phyloP scores from a whole-genome alignment of 1,139 yeast species.

The Hyphopichia pseudoburtonii region DNA sequence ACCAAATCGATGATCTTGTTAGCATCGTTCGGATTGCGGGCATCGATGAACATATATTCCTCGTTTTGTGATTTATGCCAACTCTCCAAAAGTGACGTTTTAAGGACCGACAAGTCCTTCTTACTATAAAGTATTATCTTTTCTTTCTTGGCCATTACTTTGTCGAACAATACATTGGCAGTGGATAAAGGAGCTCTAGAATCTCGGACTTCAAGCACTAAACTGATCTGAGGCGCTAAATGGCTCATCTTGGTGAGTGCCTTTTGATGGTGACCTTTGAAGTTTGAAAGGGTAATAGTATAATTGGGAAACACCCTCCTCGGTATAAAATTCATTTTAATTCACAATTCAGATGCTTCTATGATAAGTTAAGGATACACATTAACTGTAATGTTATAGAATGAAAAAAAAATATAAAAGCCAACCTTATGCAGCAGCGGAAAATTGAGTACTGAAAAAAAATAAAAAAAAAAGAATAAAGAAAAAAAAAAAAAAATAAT shows the following conservation, averaged over 20 bases:
- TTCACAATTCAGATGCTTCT: too few species aligned
- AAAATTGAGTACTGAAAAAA: neutral
- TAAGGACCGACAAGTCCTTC: constrained; percentile 49
- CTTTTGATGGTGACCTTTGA: constrained; percentile 88
- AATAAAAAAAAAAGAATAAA: too few species aligned
- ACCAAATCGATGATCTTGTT: constrained; percentile 50
- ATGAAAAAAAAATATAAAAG: too few species aligned
- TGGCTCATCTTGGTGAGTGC: constrained; percentile 72
- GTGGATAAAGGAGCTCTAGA: constrained; percentile 87
- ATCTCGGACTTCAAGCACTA: constrained; percentile 83
- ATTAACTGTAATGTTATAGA: too few species aligned
- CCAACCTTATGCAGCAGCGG: too few species aligned
- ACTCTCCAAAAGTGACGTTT: constrained; percentile 33
- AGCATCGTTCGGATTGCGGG: constrained; percentile 55
- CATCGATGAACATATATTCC: constrained; percentile 59
- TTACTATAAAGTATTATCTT: constrained; percentile 70
- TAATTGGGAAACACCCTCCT: constrained; percentile 62
- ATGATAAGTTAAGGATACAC: too few species aligned
- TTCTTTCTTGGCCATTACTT: constrained; percentile 58
- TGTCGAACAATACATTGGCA: constrained; percentile 76
- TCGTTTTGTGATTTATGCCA: constrained; percentile 58
- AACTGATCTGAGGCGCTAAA: constrained; percentile 76
- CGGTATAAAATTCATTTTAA: constrained; percentile 48
- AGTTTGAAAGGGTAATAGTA: constrained; percentile 69
- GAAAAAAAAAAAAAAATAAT: too few species aligned